phyloP scores from a whole-genome alignment of 2,329 filamentous ascomycete species.

The Neopestalotiopsis sp. region DNA sequence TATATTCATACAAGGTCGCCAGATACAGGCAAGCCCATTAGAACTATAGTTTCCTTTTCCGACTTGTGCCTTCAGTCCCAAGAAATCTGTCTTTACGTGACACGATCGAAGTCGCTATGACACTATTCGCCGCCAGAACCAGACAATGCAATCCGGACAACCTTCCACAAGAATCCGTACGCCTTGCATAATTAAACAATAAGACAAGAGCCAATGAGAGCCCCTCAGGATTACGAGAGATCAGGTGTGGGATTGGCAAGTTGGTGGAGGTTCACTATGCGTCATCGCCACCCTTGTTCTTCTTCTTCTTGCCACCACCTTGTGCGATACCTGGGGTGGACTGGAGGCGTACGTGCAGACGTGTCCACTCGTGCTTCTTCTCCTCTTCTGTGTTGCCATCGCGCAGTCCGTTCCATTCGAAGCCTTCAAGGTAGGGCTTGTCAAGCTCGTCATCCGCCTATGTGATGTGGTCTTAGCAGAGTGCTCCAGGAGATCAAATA shows the following conservation, averaged over 20 bases:
- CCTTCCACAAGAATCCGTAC: conserved; percentile 51
- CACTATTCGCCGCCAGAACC: not conserved
- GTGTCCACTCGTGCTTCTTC: conserved; percentile 88
- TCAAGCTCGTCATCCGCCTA: conserved; percentile 93
- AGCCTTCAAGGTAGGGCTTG: conserved; percentile 85
- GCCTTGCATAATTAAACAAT: conserved; percentile 40
- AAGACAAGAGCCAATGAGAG: conserved; percentile 38
- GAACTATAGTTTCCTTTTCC: not conserved
- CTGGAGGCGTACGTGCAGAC: conserved; percentile 83
- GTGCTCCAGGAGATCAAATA: not conserved
- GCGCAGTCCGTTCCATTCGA: conserved; percentile 74
- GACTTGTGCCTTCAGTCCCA: not conserved
- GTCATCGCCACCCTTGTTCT: conserved; percentile 58
- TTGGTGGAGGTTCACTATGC: conserved; percentile 41
- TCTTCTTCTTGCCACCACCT: conserved; percentile 68
- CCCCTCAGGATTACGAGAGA: conserved; percentile 37
- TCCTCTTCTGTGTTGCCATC: conserved; percentile 44
- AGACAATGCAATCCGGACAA: conserved; percentile 37
- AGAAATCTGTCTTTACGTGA: not conserved
- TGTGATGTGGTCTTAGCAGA: conserved; percentile 7
- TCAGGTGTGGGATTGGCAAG: conserved; percentile 37
- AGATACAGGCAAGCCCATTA: not conserved
- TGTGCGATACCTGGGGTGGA: conserved; percentile 50
- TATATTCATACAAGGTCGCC: conserved; percentile 13
- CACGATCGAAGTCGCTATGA: not conserved